Conservation (phyloP, 1,139 yeast species). For the Suhomyces bolitotheri region DNA sequence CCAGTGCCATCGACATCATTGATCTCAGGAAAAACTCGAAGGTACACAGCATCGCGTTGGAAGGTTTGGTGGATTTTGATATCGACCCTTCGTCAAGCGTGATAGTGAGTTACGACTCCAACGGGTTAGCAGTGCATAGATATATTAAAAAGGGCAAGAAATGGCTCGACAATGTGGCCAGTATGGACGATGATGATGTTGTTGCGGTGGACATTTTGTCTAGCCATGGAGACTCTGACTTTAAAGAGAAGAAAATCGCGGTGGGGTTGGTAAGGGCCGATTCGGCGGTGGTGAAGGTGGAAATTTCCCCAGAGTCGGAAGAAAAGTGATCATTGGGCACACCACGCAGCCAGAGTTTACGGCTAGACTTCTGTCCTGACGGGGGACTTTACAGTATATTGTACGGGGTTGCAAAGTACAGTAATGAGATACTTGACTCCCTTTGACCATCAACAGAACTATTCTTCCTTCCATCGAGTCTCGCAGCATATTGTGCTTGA, state of each 20-base stretch:
- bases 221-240: constrained; percentile 4
- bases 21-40: constrained; percentile 54
- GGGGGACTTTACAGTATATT: no score
- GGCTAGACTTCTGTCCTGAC: no score
- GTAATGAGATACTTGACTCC: no score
- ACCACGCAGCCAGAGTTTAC: no score
- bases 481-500: no score
- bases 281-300: constrained; percentile 2
- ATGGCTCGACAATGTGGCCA: constrained; percentile 29
- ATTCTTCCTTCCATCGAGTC: no score
- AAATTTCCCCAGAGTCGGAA: constrained; percentile 2
- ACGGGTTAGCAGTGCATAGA: constrained; percentile 28
- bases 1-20: constrained; percentile 44
- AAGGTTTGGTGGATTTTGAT: constrained; percentile 25
- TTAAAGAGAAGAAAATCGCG: constrained; percentile 1
- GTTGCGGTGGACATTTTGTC: neutral
- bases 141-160: constrained; percentile 47
- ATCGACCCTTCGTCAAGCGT: constrained; percentile 52
- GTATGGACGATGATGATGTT: constrained; percentile 6
- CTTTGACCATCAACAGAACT: no score
- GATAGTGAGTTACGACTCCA: constrained; percentile 26
- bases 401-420: no score
- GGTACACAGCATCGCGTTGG: constrained; percentile 30
- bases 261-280: constrained; percentile 6
- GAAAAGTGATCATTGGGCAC: no score